Base-by-base conservation (phyloP, 176 grass and related monocot species). In the Phoenix dactylifera region DNA sequence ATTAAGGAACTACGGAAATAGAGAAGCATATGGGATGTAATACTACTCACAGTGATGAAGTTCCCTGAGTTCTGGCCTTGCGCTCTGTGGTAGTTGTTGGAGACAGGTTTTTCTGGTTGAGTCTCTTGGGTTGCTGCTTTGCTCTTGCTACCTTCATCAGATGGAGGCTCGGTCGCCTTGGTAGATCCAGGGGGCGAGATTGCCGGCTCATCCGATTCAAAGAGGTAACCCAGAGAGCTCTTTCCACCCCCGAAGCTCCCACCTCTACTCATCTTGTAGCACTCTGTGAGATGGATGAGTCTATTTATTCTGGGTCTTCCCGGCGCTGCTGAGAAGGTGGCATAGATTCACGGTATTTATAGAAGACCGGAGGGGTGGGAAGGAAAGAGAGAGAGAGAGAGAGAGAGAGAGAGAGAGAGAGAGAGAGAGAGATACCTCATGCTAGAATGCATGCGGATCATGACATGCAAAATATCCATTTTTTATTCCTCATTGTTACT, bases 221-320 rank as follows among this genome's bases (percentile, higher is more conserved):
- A 89, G 49, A 95, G 89, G 68, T 89, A 95, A 2, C 75, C 61
- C 1, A 95, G 69, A 57, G 89, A 95, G 64, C 89, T 95, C 57
- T 80, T 65, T 54, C 85, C 89, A 72, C 81, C 84, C 1, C 85
- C 81, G 59, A 60, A 83, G 77, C 80, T 94, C 60, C 50, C 74
- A 62, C 77, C 68, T 67, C 85, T 80, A 57, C 76, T 95, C 90
- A 89, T 95, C 20, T 57, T 79, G 14, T 16, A 22, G 19, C 18
- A 24, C 56, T 58, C 10, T 58, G 35, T 7, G 35, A 44, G 35
- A 44, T 44, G 9, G 35, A 44, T 44, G 35, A 44, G 9, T 14
- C 35, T 44, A 7, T 14, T 44, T 7, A 1, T 39, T 39, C 0
- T 30, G 0, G 1, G 5, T 30, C 35, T 44, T 44, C 2, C 35